Evolutionary conservation across 2,329 filamentous ascomycete species (phyloP), one percentile per base, ranked within the genome.

Genomic region (Cladosporium sp.): DNA sequence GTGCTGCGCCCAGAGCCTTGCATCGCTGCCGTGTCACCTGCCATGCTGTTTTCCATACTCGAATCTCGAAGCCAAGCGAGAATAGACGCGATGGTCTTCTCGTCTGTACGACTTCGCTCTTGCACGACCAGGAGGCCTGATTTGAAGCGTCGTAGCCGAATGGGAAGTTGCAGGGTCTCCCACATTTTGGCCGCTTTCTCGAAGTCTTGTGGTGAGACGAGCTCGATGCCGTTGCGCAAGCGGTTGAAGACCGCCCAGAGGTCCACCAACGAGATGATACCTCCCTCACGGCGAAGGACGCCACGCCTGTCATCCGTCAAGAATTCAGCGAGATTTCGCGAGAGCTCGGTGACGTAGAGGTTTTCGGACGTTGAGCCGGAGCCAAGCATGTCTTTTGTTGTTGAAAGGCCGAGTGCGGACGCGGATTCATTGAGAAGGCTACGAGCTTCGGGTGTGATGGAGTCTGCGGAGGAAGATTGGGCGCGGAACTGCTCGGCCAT

Each of bases 221-320:
- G 84, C 73, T 99, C 94, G 15, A 99, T 93, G 7, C 93, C 94
- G 54, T 93, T 93, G 56, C 93, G 85, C 30, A 90, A 91, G 36
- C 93, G 85, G 74, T 99, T 99, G 78, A 97, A 97, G 64, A 95
- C 85, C 28, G 92, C 90, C 92, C 92, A 97, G 0, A 96, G 80
- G 70, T 97, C 92, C 12, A 96, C 91, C 1, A 97, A 80, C 38
- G 86, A 93, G 71, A 96, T 89, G 66, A 96, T 94, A 1, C 92
- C 92, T 5, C 92, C 92, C 50, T 92, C 88, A 62, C 84, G 86
- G 59, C 86, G 86, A 20, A 96, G 78, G 1, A 96, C 82, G 0
- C 90, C 90, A 57, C 88, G 83, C 2, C 87, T 81, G 72, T 96
- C 92, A 71, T 96, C 92, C 0, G 90, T 93, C 11, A 96, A 78